Percentiles rank a stretch among this genome's conserved stretches.
Evolutionary conservation across 495 filamentous ascomycete genomes (phyloP).

Genomic region (Neurospora sp.): DNA sequence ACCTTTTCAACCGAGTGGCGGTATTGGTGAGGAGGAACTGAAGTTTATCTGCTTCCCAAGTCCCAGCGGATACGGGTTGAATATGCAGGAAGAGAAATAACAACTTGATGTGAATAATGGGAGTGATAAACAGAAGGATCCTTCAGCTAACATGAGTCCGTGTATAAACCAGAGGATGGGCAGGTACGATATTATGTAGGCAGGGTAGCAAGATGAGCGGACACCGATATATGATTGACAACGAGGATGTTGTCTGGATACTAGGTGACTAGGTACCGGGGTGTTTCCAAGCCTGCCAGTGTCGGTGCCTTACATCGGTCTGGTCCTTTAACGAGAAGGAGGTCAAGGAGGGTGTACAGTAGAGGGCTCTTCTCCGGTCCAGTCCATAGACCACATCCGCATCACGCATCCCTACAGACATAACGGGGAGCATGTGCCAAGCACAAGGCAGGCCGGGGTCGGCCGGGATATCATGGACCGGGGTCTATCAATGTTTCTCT

Average conservation of each 20-base stretch:
- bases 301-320: constrained; percentile 1
- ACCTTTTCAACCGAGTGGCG: not conserved
- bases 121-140: not conserved
- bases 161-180: not conserved
- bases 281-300: constrained; percentile 3
- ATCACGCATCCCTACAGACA: not conserved
- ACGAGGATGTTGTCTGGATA: constrained; percentile 9
- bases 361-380: not conserved
- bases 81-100: not conserved
- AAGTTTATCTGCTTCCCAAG: not conserved
- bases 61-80: not conserved
- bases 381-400: not conserved
- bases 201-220: not conserved
- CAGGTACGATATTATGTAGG: constrained; percentile 11
- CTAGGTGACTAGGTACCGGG: not conserved
- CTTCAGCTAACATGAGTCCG: not conserved
- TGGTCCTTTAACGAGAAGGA: not conserved
- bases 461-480: not conserved
- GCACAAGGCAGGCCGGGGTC: not conserved
- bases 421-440: not conserved
- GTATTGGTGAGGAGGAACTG: not conserved
- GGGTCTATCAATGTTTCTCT: not conserved
- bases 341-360: not conserved
- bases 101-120: not conserved
- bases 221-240: constrained; percentile 20